Evolutionary conservation across 371 early-diverging fungal species (phyloP).

Genomic region (Globomyces sp.): DNA sequence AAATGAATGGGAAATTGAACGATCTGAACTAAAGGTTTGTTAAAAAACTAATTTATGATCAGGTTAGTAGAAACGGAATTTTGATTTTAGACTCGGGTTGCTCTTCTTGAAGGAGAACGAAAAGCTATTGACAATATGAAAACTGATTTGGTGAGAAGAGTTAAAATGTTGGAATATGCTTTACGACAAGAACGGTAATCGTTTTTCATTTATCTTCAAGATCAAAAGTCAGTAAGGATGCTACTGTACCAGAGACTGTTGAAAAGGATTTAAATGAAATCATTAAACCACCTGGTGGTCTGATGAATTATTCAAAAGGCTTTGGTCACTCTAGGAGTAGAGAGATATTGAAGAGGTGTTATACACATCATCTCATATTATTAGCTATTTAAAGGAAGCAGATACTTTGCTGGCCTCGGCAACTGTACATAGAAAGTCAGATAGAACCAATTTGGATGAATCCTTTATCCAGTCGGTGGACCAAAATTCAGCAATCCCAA

Average conservation of each 20-base stretch:
- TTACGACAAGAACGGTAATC: constrained; percentile 47
- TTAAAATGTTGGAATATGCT: constrained; percentile 89
- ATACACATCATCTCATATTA: not conserved
- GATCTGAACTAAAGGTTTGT: constrained; percentile 74
- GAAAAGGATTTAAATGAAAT: no score
- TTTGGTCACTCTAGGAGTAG: constrained; percentile 60
- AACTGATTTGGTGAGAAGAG: constrained; percentile 72
- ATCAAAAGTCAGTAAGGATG: not conserved
- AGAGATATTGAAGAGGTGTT: constrained; percentile 76
- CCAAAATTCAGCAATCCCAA: no score
- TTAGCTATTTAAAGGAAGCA: constrained; percentile 27
- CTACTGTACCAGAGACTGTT: not conserved
- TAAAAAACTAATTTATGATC: not conserved
- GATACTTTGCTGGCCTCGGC: constrained; percentile 18
- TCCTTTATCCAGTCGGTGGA: no score
- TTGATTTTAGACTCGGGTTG: constrained; percentile 56
- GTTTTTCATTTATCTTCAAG: no score
- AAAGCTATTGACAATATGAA: constrained; percentile 74
- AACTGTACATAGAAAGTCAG: not conserved
- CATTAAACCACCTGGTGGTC: constrained; percentile 14
- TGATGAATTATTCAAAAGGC: constrained; percentile 44
- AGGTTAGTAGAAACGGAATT: not conserved
- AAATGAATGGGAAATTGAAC: constrained; percentile 86
- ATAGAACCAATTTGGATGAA: no score
- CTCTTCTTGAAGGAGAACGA: constrained; percentile 81